phyloP scores from a whole-genome alignment of 2,329 filamentous ascomycete species.

The Colletotrichum sp. region DNA sequence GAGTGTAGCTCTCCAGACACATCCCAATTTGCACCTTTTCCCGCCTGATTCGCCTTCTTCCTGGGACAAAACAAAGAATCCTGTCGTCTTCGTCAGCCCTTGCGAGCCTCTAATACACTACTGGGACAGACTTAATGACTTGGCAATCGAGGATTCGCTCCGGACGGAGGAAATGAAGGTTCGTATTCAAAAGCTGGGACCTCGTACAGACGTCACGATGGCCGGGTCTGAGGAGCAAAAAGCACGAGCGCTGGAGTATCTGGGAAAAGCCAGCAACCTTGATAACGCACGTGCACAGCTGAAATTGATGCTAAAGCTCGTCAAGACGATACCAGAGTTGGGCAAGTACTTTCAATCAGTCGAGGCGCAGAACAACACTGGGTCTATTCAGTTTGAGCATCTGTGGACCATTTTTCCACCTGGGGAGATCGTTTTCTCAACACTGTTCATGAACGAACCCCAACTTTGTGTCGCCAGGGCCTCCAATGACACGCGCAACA shows the following conservation, averaged over 20 bases:
- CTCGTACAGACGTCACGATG: not conserved
- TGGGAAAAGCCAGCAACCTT: not conserved
- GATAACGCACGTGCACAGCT: not conserved
- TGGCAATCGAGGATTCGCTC: not conserved
- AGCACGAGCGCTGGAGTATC: not conserved
- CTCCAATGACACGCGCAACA: not conserved
- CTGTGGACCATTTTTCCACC: constrained; percentile 58
- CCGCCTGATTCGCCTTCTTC: not conserved
- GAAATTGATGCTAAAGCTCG: not conserved
- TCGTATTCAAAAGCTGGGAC: not conserved
- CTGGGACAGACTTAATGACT: not conserved
- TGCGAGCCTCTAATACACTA: not conserved
- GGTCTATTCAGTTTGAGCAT: constrained; percentile 41
- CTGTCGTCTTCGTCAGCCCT: not conserved
- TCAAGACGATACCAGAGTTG: not conserved
- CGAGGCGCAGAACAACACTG: not conserved
- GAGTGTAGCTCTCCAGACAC: not conserved
- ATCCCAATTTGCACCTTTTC: not conserved
- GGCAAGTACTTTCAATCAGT: not conserved
- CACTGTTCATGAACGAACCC: constrained; percentile 33
- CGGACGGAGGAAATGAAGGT: not conserved
- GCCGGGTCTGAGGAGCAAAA: not conserved
- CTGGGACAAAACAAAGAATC: not conserved
- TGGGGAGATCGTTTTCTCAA: constrained; percentile 42
- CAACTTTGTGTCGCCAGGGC: not conserved